Base-by-base conservation (phyloP, 2,329 filamentous ascomycete genomes). In the Tolypocladium pustulatum region DNA sequence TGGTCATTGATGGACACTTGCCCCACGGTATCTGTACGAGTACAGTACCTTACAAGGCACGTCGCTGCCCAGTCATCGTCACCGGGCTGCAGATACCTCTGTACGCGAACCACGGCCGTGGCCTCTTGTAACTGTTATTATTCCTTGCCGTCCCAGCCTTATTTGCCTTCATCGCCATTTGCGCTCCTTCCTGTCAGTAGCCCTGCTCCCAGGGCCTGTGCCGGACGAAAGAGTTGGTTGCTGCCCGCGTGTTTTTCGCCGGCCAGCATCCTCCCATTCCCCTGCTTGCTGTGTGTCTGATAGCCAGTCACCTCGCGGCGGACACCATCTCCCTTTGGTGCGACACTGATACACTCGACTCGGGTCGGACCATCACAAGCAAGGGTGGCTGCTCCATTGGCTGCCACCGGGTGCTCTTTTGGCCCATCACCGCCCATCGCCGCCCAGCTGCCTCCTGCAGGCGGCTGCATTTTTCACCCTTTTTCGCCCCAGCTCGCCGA, bases 331-430 rank as follows among this genome's bases (percentile, higher is more conserved):
- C 57, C 57, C 57, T 58, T n/a, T 57, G 57, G 57, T 57, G 57
- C 52, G 37, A 61, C 59, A 41, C 58, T 58, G 57, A 59, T 37
- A 59, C 55, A 46, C 43, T 57, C 53, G 55, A 58, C 60, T 51
- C 49, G 52, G 36, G 43, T 58, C 40, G 59, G 59, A 37, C 60
- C 25, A 62, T 60, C 58, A 13, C 58, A 59, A 53, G 36, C 61
- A 54, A 63, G 57, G 61, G 57, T 40, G 15, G 32, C 34, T 6
- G 46, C 57, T 56, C 58, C 55, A 63, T 63, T 64, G 63, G 63
- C 51, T 57, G 56, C 57, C 53, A 41, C 15, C 49, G 49, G n/a
- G 49, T 32, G 49, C 49, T 22, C 30, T n/a, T n/a, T 15, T 52
- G 40, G n/a, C 37, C 30, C 61, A 59, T 64, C 61, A 58, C 61